phyloP scores from a whole-genome alignment of 305 asterid species.

The Fraxinus angustifolia region DNA sequence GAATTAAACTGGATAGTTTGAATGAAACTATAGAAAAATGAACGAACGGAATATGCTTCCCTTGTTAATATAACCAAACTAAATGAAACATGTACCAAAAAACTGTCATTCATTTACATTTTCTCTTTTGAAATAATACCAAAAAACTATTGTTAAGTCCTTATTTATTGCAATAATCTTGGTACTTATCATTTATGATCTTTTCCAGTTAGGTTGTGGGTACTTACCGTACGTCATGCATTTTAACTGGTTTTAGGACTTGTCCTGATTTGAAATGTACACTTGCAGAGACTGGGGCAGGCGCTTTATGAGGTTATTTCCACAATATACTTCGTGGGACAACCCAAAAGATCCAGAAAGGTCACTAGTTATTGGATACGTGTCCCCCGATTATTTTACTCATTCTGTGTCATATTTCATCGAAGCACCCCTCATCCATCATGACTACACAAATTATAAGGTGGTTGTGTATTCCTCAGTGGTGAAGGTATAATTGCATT shows the following conservation, averaged over 20 bases:
- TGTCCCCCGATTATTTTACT: conserved; percentile 98
- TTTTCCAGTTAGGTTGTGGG: background rate
- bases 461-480: conserved; percentile 97
- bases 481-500: conserved; percentile 65
- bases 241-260: background rate
- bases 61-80: background rate
- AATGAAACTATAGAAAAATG: background rate
- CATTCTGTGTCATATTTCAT: conserved; percentile 96
- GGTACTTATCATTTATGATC: background rate
- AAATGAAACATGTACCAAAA: background rate
- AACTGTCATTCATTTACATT: background rate
- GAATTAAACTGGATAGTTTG: background rate
- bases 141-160: background rate
- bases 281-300: conserved; percentile 96
- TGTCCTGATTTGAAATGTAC: conserved; percentile 20
- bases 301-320: conserved; percentile 85
- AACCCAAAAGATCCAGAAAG: conserved; percentile 83
- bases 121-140: background rate
- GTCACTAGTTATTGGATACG: conserved; percentile 87
- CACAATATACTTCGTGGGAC: conserved; percentile 87
- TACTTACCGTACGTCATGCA: background rate
- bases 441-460: conserved; percentile 70
- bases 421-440: conserved; percentile 85
- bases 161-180: background rate
- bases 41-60: background rate